These are phyloP conservation scores for Clonostachys sp. DNA, from an alignment of 2,329 filamentous ascomycete genomes.

Conservation along the genomic window DNA sequence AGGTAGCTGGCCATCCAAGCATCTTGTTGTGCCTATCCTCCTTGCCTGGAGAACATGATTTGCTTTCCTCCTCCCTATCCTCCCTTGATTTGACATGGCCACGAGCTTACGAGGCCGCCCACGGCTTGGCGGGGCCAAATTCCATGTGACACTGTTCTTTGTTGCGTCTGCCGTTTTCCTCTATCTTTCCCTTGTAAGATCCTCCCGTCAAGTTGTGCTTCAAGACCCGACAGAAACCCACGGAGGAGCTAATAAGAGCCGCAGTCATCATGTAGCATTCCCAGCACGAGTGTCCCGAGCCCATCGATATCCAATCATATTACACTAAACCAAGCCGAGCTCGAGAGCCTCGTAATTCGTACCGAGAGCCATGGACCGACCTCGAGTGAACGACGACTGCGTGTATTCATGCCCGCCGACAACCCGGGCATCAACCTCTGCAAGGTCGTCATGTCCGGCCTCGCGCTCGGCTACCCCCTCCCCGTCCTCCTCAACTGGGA, in stretches of 20 bases:
- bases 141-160: too few relatives aligned
- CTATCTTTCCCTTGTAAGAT: too few relatives aligned
- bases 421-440: constrained; percentile 27
- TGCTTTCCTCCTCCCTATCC: too few relatives aligned
- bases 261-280: too few relatives aligned
- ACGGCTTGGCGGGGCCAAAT: too few relatives aligned
- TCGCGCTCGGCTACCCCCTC: constrained; percentile 28
- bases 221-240: too few relatives aligned
- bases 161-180: too few relatives aligned
- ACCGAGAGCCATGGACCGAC: neutral
- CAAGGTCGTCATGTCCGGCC: constrained; percentile 29
- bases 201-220: too few relatives aligned
- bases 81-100: too few relatives aligned
- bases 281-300: too few relatives aligned
- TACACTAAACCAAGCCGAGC: neutral
- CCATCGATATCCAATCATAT: neutral
- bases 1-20: neutral
- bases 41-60: neutral
- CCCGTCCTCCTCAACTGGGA: constrained; percentile 30
- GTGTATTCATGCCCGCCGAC: constrained; percentile 31
- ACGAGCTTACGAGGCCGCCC: too few relatives aligned
- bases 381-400: constrained; percentile 15
- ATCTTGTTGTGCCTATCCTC: neutral
- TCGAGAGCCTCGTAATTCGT: neutral
- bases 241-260: too few relatives aligned